phyloP scores from a whole-genome alignment of 2,329 filamentous ascomycete species.

The Pseudogymnoascus verrucosus region DNA sequence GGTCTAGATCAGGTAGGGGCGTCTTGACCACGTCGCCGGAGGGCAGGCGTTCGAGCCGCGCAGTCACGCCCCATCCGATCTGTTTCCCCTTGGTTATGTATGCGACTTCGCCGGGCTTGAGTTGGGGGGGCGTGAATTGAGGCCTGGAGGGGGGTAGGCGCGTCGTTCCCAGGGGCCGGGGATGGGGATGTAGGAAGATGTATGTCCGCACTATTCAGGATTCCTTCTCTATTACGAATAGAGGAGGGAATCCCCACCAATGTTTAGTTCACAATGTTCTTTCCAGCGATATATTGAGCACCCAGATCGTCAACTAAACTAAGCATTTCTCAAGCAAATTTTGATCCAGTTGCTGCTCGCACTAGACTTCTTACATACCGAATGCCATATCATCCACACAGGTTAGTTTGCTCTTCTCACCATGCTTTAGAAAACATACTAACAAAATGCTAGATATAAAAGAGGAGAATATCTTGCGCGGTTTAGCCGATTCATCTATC shows the following conservation, averaged over 20 bases:
- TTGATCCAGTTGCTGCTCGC: constrained; percentile 3
- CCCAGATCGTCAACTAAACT: constrained; percentile 12
- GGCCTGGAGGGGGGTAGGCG: not conserved
- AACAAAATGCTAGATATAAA: constrained; percentile 19
- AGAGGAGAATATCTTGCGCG: constrained; percentile 20
- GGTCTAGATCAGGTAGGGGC: not conserved
- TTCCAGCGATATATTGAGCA: constrained; percentile 18
- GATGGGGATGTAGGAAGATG: not conserved
- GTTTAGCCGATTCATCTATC: constrained; percentile 18
- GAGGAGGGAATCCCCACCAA: constrained; percentile 18
- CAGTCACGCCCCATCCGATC: not conserved
- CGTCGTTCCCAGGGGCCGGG: not conserved
- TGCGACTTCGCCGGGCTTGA: not conserved
- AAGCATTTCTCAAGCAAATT: not conserved
- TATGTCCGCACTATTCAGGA: constrained; percentile 16
- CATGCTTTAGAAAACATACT: constrained; percentile 13
- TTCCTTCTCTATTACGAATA: constrained; percentile 19
- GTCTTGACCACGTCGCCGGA: not conserved
- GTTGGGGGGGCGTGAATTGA: not conserved
- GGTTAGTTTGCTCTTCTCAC: constrained; percentile 13
- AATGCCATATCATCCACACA: constrained; percentile 13
- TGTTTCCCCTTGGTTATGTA: not conserved
- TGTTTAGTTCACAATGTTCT: constrained; percentile 21
- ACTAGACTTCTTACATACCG: constrained; percentile 11
- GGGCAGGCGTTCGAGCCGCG: not conserved